These are phyloP conservation scores for Backusella australiensis DNA, from an alignment of 192 early-diverging fungal species.

Conservation along the genomic window DNA sequence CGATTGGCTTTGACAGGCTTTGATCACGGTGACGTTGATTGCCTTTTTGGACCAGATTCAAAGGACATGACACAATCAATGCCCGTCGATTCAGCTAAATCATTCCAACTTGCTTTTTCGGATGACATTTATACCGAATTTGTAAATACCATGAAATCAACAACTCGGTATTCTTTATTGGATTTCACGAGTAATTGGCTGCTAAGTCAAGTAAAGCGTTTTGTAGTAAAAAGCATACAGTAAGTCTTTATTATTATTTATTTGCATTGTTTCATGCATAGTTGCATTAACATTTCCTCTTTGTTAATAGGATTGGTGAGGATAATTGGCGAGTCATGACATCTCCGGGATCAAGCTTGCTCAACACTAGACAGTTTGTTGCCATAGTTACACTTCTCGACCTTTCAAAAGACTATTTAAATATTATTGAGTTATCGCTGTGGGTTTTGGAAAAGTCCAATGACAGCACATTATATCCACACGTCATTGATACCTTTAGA, in stretches of 20 bases:
- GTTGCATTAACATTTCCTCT: too few relatives aligned
- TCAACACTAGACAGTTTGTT: constrained; percentile 68
- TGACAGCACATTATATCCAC: constrained; percentile 43
- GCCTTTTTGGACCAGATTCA: constrained; percentile 22
- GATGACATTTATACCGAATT: constrained; percentile 34
- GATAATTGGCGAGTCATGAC: constrained; percentile 83
- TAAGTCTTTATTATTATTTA: neutral
- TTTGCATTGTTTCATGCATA: too few relatives aligned
- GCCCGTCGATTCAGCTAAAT: constrained; percentile 32
- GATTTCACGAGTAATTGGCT: constrained; percentile 48
- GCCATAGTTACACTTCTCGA: constrained; percentile 49
- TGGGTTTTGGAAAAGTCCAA: constrained; percentile 56
- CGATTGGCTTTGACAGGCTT: constrained; percentile 15
- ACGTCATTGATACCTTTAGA: constrained; percentile 48
- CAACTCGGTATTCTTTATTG: constrained; percentile 47
- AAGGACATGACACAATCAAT: constrained; percentile 41
- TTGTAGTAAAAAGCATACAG: constrained; percentile 48
- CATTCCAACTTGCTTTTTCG: constrained; percentile 30
- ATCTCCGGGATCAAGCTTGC: constrained; percentile 68
- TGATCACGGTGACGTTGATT: neutral
- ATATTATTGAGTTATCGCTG: constrained; percentile 44
- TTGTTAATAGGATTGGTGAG: constrained; percentile 42
- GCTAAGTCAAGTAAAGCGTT: constrained; percentile 39
- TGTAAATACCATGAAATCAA: constrained; percentile 32
- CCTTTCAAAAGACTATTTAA: constrained; percentile 45